Evolutionary conservation across 345 rosid species (phyloP).

Genomic region (Lumnitzera littorea): DNA sequence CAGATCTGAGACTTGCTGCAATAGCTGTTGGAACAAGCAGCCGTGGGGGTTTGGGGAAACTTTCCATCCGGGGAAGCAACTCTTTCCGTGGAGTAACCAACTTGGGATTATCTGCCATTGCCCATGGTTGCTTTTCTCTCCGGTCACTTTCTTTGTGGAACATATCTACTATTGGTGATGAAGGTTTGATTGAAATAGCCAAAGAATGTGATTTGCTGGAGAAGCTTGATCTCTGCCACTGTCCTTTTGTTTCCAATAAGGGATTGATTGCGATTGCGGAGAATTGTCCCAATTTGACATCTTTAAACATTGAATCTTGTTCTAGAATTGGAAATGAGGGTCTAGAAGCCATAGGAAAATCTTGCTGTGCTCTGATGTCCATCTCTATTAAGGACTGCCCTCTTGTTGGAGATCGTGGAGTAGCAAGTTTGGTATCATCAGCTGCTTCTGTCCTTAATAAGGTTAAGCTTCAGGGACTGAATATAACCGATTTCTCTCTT

Average conservation of each 20-base stretch:
- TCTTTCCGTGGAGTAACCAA: slow-evolving; percentile 41
- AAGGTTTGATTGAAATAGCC: slow-evolving; percentile 48
- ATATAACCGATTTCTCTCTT: slow-evolving; percentile 66
- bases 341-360: slow-evolving; percentile 51
- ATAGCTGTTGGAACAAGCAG: slow-evolving; percentile 57
- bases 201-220: slow-evolving; percentile 52
- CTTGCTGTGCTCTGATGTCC: slow-evolving; percentile 40
- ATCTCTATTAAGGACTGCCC: slow-evolving; percentile 62
- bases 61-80: slow-evolving; percentile 50
- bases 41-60: slow-evolving; percentile 65
- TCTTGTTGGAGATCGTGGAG: slow-evolving; percentile 67
- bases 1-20: slow-evolving; percentile 65
- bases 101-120: slow-evolving; percentile 49
- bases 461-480: slow-evolving; percentile 64
- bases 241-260: slow-evolving; percentile 50
- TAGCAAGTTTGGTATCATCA: slow-evolving; percentile 49
- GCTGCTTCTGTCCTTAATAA: slow-evolving; percentile 33
- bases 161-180: slow-evolving; percentile 47
- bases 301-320: slow-evolving; percentile 53
- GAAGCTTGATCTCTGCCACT: slow-evolving; percentile 61
- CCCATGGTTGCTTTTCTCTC: slow-evolving; percentile 60
- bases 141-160: slow-evolving; percentile 60
- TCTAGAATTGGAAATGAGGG: slow-evolving; percentile 54
- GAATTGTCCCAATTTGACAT: slow-evolving; percentile 47
- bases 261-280: slow-evolving; percentile 55